These are phyloP conservation scores for Candida sojae DNA, from an alignment of 1,139 yeast genomes.

Conservation along the genomic window DNA sequence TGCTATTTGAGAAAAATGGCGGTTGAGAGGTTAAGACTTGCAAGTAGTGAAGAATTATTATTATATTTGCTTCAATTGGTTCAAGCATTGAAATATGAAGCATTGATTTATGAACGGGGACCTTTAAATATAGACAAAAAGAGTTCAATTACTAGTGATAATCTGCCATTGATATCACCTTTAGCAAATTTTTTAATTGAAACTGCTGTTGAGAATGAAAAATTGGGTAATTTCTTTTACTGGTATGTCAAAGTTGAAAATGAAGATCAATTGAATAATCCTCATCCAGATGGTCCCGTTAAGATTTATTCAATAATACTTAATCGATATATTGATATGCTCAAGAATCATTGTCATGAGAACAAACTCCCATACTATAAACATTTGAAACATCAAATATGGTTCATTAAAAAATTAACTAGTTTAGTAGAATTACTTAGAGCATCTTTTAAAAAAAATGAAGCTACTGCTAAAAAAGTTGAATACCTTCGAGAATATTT, in stretches of 20 bases:
- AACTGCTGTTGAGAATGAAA: conserved; percentile 64
- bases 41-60: conserved; percentile 77
- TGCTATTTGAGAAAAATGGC: conserved; percentile 75
- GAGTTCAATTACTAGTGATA: conserved; percentile 8
- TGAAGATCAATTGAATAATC: conserved; percentile 55
- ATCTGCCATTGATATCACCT: conserved; percentile 46
- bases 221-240: conserved; percentile 79
- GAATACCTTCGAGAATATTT: conserved; percentile 45
- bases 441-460: conserved; percentile 43
- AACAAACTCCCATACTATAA: conserved; percentile 38
- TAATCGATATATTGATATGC: conserved; percentile 40
- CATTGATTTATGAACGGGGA: conserved; percentile 25
- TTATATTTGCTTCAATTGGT: conserved; percentile 86
- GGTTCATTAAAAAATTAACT: conserved; percentile 48
- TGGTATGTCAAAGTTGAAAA: conserved; percentile 93
- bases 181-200: conserved; percentile 78
- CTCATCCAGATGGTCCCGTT: conserved; percentile 11
- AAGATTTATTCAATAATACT: conserved; percentile 37
- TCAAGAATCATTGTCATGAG: conserved; percentile 32
- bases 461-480: conserved; percentile 44
- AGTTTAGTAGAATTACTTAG: conserved; percentile 42
- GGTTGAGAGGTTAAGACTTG: conserved; percentile 76
- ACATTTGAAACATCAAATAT: conserved; percentile 44
- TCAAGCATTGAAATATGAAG: conserved; percentile 84
- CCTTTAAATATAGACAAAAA: conserved; percentile 7